Evolutionary conservation across 345 rosid species (phyloP).

Genomic region (Trapa bicornis): DNA sequence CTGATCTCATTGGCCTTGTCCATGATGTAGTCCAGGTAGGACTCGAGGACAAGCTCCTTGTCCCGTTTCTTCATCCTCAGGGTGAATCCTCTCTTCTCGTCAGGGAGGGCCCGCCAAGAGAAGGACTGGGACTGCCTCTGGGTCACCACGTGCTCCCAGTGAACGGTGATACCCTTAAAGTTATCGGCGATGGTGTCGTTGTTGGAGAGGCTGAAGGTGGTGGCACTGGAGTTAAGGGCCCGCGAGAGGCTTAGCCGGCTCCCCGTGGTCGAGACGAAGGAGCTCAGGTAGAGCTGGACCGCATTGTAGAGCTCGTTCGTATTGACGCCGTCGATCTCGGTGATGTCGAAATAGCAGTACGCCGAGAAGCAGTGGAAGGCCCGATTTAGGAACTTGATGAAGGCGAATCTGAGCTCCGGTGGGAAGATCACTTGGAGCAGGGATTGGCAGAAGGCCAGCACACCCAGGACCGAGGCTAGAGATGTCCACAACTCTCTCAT

Average conservation of each 20-base stretch:
- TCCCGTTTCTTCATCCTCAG: slow-evolving; percentile 57
- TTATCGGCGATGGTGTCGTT: slow-evolving; percentile 69
- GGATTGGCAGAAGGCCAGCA: slow-evolving; percentile 72
- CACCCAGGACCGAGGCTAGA: slow-evolving; percentile 66
- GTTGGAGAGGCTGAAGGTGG: slow-evolving; percentile 74
- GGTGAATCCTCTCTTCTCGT: slow-evolving; percentile 95
- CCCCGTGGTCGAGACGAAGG: slow-evolving; percentile 55
- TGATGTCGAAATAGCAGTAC: slow-evolving; percentile 81
- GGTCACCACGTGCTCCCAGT: slow-evolving; percentile 92
- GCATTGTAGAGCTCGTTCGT: slow-evolving; percentile 99
- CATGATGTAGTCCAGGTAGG: slow-evolving; percentile 71
- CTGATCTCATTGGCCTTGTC: slow-evolving; percentile 68
- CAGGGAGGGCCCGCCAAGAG: slow-evolving; percentile 87
- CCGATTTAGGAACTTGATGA: slow-evolving; percentile 42
- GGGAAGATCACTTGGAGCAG: slow-evolving; percentile 64
- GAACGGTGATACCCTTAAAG: slow-evolving; percentile 41
- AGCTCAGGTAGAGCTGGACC: slow-evolving; percentile 84
- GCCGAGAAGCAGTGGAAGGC: slow-evolving; percentile 45
- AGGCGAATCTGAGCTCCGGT: slow-evolving; percentile 72
- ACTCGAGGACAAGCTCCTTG: slow-evolving; percentile 40
- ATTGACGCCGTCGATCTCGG: slow-evolving; percentile 95
- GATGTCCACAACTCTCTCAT: slow-evolving; percentile 87
- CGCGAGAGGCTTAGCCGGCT: slow-evolving; percentile 84
- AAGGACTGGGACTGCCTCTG: slow-evolving; percentile 67
- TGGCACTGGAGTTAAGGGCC: slow-evolving; percentile 70